phyloP scores from a whole-genome alignment of 2,329 filamentous ascomycete species.

The Tolypocladium ophioglossoides region DNA sequence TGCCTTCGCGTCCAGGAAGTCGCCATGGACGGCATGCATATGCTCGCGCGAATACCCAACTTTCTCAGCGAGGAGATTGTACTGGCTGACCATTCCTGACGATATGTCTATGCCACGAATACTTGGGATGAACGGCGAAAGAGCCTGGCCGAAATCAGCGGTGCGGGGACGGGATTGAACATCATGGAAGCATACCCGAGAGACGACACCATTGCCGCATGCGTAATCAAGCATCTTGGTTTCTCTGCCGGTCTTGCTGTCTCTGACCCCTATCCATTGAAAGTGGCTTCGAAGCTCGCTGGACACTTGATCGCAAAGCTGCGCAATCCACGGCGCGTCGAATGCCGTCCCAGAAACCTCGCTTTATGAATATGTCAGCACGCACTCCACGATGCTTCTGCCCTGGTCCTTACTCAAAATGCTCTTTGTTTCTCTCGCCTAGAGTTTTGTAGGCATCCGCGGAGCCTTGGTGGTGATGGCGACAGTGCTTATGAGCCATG shows the following conservation, averaged over 20 bases:
- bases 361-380: constrained; percentile 5
- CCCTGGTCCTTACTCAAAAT: constrained; percentile 12
- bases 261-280: constrained; percentile 14
- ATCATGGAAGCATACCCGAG: constrained; percentile 1
- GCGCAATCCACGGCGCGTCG: constrained; percentile 12
- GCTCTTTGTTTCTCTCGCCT: constrained; percentile 12
- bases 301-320: constrained; percentile 14
- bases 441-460: constrained; percentile 3
- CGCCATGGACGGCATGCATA: constrained; percentile 20
- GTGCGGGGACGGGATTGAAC: not conserved
- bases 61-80: constrained; percentile 17
- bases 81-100: constrained; percentile 18
- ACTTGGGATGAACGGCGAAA: constrained; percentile 16
- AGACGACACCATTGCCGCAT: constrained; percentile 17
- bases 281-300: constrained; percentile 13
- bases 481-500: constrained; percentile 9
- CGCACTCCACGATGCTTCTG: not conserved
- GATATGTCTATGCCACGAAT: constrained; percentile 25
- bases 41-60: constrained; percentile 10
- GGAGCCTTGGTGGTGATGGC: constrained; percentile 9
- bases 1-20: constrained; percentile 14
- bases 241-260: not conserved
- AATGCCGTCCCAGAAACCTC: constrained; percentile 8
- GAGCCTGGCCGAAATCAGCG: constrained; percentile 13
- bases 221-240: constrained; percentile 20